Evolutionary conservation across 2,329 filamentous ascomycete species (phyloP).

Genomic region (Coniochaeta sp.): DNA sequence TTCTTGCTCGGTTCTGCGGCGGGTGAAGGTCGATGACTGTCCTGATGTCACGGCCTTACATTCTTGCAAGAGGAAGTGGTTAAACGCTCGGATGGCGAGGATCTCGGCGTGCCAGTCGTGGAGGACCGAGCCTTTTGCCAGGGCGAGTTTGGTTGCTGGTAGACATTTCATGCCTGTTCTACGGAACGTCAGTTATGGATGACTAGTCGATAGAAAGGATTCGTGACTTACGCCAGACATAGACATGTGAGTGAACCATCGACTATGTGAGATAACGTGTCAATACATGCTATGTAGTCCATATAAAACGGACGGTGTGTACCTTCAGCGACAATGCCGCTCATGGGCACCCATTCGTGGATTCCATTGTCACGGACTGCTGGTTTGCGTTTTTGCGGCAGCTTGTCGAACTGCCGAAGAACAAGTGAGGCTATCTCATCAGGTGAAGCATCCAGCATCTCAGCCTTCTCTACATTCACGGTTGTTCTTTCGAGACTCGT

Average conservation of each 20-base stretch:
- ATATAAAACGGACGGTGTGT: no score
- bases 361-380: conserved; percentile 58
- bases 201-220: background rate
- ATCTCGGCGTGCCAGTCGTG: conserved; percentile 96
- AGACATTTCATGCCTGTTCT: conserved; percentile 97
- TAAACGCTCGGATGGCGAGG: conserved; percentile 72
- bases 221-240: conserved; percentile 63
- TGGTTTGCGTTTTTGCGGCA: conserved; percentile 78
- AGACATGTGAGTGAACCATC: conserved; percentile 58
- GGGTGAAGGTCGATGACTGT: conserved; percentile 37
- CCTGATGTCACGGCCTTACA: conserved; percentile 40
- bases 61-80: conserved; percentile 67
- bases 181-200: conserved; percentile 45
- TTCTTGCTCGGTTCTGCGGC: conserved; percentile 21
- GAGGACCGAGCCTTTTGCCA: conserved; percentile 66
- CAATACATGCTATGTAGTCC: no score
- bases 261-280: conserved; percentile 41
- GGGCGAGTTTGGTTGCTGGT: conserved; percentile 60
- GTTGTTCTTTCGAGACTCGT: background rate
- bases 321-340: conserved; percentile 74
- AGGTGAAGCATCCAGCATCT: conserved; percentile 21
- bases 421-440: conserved; percentile 53
- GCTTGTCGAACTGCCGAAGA: conserved; percentile 60
- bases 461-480: no score
- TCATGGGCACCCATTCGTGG: conserved; percentile 87